These are phyloP conservation scores for Hibiscus trionum DNA, from an alignment of 345 rosid species.

Conservation along the genomic window DNA sequence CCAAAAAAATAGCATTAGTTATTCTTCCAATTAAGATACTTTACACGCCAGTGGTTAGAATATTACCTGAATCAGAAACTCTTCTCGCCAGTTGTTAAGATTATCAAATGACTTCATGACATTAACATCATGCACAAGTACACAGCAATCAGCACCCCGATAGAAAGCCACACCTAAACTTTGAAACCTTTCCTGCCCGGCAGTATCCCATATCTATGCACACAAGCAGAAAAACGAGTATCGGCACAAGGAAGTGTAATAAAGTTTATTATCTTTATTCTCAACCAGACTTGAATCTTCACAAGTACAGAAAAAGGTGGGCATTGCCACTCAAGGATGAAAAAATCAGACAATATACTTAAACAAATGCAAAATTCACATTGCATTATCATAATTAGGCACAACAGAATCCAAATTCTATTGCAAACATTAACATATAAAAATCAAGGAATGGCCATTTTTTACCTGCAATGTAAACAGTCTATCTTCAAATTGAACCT, in stretches of 20 bases:
- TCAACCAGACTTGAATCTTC: background rate
- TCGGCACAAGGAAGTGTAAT: background rate
- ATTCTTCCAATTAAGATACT: background rate
- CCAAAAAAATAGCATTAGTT: background rate
- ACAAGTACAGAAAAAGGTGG: background rate
- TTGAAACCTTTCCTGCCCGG: slow-evolving; percentile 92
- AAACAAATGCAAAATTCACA: background rate
- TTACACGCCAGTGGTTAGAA: background rate
- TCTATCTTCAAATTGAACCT: slow-evolving; percentile 81
- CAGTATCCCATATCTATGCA: slow-evolving; percentile 84
- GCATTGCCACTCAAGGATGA: background rate
- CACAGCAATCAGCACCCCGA: slow-evolving; percentile 93
- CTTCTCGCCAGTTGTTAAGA: slow-evolving; percentile 94
- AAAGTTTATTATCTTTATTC: background rate
- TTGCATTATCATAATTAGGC: background rate
- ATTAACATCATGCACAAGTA: slow-evolving; percentile 85
- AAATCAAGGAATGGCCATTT: background rate
- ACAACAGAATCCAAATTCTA: background rate
- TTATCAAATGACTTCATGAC: slow-evolving; percentile 76
- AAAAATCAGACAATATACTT: background rate
- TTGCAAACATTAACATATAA: background rate
- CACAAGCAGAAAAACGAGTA: background rate
- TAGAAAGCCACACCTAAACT: slow-evolving; percentile 90
- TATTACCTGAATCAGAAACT: slow-evolving; percentile 75
- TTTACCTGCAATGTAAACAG: slow-evolving; percentile 85